Evolutionary conservation across 805 yeast genomes (phyloP).

Genomic region (Saturnispora serradocipensis): DNA sequence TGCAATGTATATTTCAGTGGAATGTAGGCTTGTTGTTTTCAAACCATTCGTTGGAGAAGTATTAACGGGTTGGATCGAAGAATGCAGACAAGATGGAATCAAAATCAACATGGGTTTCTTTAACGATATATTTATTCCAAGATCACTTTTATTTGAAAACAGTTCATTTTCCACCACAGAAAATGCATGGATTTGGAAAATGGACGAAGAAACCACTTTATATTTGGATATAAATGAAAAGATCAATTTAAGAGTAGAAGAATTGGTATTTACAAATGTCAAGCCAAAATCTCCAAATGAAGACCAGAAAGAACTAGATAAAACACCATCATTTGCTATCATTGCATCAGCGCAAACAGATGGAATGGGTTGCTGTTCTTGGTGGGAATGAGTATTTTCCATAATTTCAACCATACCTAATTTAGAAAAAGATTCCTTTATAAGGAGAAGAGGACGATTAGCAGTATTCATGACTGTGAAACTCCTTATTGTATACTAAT

Average conservation of each 20-base stretch:
- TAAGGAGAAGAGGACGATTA: neutral
- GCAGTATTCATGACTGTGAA: neutral
- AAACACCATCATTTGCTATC: constrained; percentile 73
- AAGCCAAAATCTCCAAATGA: constrained; percentile 61
- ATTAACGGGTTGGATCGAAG: constrained; percentile 85
- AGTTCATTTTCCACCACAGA: constrained; percentile 43
- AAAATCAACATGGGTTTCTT: constrained; percentile 80
- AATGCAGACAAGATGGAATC: constrained; percentile 81
- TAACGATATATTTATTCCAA: constrained; percentile 87
- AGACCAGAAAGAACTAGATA: constrained; percentile 24
- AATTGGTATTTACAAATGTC: constrained; percentile 74
- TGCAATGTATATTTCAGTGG: constrained; percentile 66
- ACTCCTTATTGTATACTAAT: neutral
- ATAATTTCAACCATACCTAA: neutral
- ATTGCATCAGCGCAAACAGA: constrained; percentile 89
- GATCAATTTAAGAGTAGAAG: constrained; percentile 85
- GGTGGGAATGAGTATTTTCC: constrained; percentile 68
- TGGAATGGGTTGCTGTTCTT: constrained; percentile 92
- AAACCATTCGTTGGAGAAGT: constrained; percentile 94
- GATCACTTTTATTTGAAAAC: constrained; percentile 64
- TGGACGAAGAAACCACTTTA: constrained; percentile 63
- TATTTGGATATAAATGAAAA: constrained; percentile 87
- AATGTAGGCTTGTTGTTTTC: constrained; percentile 71
- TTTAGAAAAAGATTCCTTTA: neutral
- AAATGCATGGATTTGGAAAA: constrained; percentile 90